Evolutionary conservation across 2,329 filamentous ascomycete species (phyloP).

Genomic region (Fusarium brachygibbosum): DNA sequence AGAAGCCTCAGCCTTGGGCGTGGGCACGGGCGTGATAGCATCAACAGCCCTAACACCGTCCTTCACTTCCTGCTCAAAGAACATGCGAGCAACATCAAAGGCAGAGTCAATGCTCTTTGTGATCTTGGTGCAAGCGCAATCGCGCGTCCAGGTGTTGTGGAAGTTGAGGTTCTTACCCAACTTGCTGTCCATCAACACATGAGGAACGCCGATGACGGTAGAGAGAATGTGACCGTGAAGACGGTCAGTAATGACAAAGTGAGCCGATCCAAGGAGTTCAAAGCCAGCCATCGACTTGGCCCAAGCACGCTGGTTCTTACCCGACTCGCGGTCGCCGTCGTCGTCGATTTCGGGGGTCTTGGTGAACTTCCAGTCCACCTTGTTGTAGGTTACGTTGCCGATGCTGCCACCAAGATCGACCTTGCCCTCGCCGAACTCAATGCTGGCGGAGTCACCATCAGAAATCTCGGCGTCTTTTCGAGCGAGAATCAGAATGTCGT

Average conservation of each 20-base stretch:
- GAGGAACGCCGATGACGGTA: constrained; percentile 47
- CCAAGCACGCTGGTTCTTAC: constrained; percentile 49
- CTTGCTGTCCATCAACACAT: constrained; percentile 50
- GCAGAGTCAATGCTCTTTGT: constrained; percentile 44
- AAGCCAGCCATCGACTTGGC: constrained; percentile 48
- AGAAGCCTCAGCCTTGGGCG: constrained; percentile 17
- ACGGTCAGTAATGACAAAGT: constrained; percentile 48
- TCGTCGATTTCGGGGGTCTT: constrained; percentile 43
- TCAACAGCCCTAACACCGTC: constrained; percentile 26
- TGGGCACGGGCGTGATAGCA: constrained; percentile 7
- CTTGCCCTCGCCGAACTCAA: constrained; percentile 45
- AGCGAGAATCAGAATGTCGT: constrained; percentile 47
- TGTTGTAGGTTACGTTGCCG: constrained; percentile 48
- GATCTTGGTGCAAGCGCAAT: constrained; percentile 46
- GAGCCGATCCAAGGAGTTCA: constrained; percentile 45
- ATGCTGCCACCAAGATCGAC: constrained; percentile 41
- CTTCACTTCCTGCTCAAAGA: constrained; percentile 36
- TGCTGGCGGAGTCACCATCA: constrained; percentile 36
- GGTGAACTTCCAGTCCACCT: constrained; percentile 50
- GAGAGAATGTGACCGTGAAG: constrained; percentile 48
- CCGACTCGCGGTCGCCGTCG: constrained; percentile 33
- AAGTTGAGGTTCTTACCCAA: constrained; percentile 51
- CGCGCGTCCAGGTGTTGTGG: constrained; percentile 49
- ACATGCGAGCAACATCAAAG: constrained; percentile 44
- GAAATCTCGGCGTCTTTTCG: constrained; percentile 47